Evolutionary conservation across 2,329 filamentous ascomycete species (phyloP).

Genomic region (Claviceps humidiphila): DNA sequence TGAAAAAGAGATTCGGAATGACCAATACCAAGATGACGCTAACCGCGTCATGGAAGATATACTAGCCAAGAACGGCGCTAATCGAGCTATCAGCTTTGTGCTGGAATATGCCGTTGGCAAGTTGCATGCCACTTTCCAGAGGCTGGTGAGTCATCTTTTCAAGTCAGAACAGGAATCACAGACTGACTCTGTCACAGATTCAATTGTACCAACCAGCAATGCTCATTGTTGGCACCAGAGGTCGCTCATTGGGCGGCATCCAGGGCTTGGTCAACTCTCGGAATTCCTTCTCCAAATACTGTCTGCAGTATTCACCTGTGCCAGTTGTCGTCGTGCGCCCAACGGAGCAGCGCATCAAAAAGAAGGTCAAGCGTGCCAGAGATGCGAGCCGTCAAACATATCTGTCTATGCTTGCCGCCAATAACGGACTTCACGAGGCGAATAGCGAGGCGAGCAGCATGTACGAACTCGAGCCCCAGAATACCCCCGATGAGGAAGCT

Average conservation of each 20-base stretch:
- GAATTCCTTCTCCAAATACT: constrained; percentile 89
- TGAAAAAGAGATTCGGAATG: constrained; percentile 65
- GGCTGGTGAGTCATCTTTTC: constrained; percentile 50
- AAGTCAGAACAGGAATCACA: no score
- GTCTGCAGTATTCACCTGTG: constrained; percentile 82
- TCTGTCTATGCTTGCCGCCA: constrained; percentile 59
- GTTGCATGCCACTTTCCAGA: constrained; percentile 79
- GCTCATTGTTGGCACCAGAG: constrained; percentile 79
- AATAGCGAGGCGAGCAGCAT: constrained; percentile 38
- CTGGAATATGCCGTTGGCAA: constrained; percentile 84
- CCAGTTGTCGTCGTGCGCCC: constrained; percentile 87
- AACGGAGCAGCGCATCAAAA: constrained; percentile 75
- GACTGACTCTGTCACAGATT: constrained; percentile 42
- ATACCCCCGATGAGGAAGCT: constrained; percentile 48
- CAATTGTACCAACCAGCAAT: constrained; percentile 85
- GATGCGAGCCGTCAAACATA: constrained; percentile 68
- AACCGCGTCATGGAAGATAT: constrained; percentile 61
- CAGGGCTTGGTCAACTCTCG: constrained; percentile 66
- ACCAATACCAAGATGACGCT: constrained; percentile 65
- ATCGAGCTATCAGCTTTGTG: constrained; percentile 73
- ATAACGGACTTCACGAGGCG: constrained; percentile 42
- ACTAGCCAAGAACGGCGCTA: constrained; percentile 61
- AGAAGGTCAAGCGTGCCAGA: constrained; percentile 71
- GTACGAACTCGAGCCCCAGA: constrained; percentile 41
- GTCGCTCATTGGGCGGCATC: constrained; percentile 71